phyloP scores from a whole-genome alignment of 2,329 filamentous ascomycete species.

The Penicillium sp. region DNA sequence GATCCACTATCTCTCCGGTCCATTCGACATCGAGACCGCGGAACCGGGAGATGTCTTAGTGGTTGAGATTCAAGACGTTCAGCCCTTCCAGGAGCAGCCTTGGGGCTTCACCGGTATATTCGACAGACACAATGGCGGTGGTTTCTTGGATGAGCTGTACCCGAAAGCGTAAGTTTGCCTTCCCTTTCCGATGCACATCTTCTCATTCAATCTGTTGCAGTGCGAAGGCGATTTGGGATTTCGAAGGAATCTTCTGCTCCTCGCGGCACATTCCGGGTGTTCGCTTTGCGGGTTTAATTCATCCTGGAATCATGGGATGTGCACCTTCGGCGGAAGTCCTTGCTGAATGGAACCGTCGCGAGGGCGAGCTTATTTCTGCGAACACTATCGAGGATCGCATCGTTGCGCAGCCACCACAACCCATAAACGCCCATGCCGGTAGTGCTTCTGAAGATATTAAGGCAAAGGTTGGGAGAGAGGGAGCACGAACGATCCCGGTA shows the following conservation, averaged over 20 bases:
- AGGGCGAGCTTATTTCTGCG: constrained; percentile 73
- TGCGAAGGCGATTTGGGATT: constrained; percentile 74
- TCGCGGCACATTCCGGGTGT: constrained; percentile 85
- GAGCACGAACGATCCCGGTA: constrained; percentile 78
- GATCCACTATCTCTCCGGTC: constrained; percentile 85
- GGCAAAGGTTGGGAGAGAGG: constrained; percentile 70
- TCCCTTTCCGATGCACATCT: background rate
- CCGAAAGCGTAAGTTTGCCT: constrained; percentile 65
- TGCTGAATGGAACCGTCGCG: constrained; percentile 78
- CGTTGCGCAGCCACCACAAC: constrained; percentile 75
- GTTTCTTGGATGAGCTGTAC: constrained; percentile 84
- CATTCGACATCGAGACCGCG: constrained; percentile 81
- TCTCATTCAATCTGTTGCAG: constrained; percentile 21
- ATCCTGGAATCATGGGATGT: constrained; percentile 87
- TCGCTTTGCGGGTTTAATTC: constrained; percentile 83
- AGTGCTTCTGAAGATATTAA: constrained; percentile 58
- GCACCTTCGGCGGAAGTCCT: constrained; percentile 78
- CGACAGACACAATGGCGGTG: constrained; percentile 76
- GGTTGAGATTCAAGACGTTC: constrained; percentile 90
- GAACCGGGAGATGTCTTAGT: constrained; percentile 81
- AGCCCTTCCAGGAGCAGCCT: constrained; percentile 79
- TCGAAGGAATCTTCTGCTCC: constrained; percentile 76
- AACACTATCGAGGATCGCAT: constrained; percentile 64
- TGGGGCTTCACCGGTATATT: constrained; percentile 93
- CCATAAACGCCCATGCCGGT: constrained; percentile 72